Evolutionary conservation across 306 rosid genomes (phyloP).

Genomic region (Dalbergia cultrata): DNA sequence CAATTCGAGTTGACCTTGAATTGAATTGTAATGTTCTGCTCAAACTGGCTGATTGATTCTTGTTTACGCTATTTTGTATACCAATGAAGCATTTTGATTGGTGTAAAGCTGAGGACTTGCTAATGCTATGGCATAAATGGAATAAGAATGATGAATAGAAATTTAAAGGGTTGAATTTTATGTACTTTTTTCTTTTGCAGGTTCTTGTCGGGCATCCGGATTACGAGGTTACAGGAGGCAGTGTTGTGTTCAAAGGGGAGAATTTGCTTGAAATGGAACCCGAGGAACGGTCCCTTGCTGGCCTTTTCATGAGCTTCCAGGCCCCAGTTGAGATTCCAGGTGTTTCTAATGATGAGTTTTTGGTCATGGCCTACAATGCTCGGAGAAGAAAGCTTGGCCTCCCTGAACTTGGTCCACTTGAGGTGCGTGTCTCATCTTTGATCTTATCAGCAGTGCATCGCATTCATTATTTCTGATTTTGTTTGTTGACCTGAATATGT

Average conservation of each 20-base stretch:
- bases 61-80: background rate
- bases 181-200: slow-evolving; percentile 44
- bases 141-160: background rate
- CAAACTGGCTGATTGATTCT: background rate
- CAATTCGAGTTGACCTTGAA: background rate
- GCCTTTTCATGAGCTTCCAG: slow-evolving; percentile 97
- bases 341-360: slow-evolving; percentile 85
- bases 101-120: background rate
- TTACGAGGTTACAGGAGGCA: slow-evolving; percentile 89
- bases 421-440: slow-evolving; percentile 52
- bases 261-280: slow-evolving; percentile 86
- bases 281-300: slow-evolving; percentile 84
- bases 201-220: slow-evolving; percentile 96
- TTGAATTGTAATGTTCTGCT: background rate
- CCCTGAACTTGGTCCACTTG: slow-evolving; percentile 88
- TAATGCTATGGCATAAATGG: background rate
- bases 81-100: background rate
- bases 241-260: slow-evolving; percentile 79
- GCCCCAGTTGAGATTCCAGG: slow-evolving; percentile 93
- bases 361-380: slow-evolving; percentile 93
- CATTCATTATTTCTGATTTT: background rate
- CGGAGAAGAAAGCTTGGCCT: slow-evolving; percentile 77
- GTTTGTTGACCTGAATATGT: background rate
- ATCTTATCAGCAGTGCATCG: background rate
- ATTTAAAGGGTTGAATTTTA: background rate